Base-by-base conservation (phyloP, 192 early-diverging fungal genomes). In the Entomortierella chlamydospora region DNA sequence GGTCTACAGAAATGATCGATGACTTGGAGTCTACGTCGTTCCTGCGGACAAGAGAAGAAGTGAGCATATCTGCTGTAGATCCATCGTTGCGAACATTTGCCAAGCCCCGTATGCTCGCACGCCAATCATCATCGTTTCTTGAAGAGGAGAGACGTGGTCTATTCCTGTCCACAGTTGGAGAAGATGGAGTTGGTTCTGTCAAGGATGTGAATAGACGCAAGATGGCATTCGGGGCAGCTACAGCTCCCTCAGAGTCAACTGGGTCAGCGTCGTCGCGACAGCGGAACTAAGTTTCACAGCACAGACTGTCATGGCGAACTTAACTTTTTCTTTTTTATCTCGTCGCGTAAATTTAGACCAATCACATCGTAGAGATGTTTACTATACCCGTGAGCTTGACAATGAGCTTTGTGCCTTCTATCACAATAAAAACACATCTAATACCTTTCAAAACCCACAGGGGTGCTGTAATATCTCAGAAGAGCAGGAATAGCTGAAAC, bases 131-230 rank as follows among this genome's bases (percentile, higher is more conserved):
- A 11, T 66, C 68, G 6, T 79, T 79, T 41, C n/a, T 79, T 22
- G 64, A 62, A 1, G 76, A 70, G 7, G 76, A 79, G 23, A 51
- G 76, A 30, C 43, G 57, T 3, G 55, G 20, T 1, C 57, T 59
- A 11, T 79, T 79, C 57, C 17, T 79, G 56, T 64, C 57, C 30
- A 63, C 76, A 6, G 63, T 79, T 6, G 76, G 76, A n/a, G 76
- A 79, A 15, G 76, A 79, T 25, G 45, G 39, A 22, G 31, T 56
- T 6, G 54, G 65, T 12, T 56, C 69, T 28, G 68, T 70, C 11
- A 68, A 68, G 42, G 76, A 79, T 12, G 68, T 64, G 10, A 79
- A 70, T 28, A 68, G 68, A 3, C 67, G 76, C 23, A 65, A 49
- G 51, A 66, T 70, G 68, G 63, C 76, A 7, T 79, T 79, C 58